Base-by-base conservation (phyloP, 768 basidiomycete species). In the Psilocybe sp. region DNA sequence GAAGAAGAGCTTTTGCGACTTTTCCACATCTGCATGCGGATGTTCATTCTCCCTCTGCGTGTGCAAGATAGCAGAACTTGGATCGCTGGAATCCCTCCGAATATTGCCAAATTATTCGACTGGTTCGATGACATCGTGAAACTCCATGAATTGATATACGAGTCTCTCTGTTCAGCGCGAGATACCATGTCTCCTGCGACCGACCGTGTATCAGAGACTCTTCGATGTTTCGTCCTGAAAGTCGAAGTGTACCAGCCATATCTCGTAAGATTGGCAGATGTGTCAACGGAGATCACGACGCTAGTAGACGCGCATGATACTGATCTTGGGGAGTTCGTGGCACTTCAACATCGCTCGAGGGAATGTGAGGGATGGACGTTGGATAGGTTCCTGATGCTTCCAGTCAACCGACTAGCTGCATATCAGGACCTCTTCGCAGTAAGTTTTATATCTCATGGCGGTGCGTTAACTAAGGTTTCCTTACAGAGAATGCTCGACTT, bases 221-320 rank as follows among this genome's bases (percentile, higher is more conserved):
- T 95, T 23, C 71, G 80, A 5, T 63, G 69, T 1, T 87, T 87
- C 61, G 77, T 93, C 12, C 70, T 79, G 1, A 77, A 74, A 40
- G 68, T 93, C 31, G 89, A 95, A 64, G 79, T 90, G 8, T 91
- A 97, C 57, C 91, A 93, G 64, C 87, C 91, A 15, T 96, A 94
- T 66, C 69, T 96, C 4, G 84, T 89, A 14, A 74, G 81, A 40
- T 75, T 94, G 33, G 84, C 85, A 40, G 74, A 75, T 33, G 80
- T 86, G 0, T 76, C 78, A 1, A 64, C 72, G 13, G 61, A 75
- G 48, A 80, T 89, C 37, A 76, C 79, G 41, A 60, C 66, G 15
- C 67, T 85, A 54, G 65, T 71, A 40, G 62, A 69, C 15, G 78
- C 84, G 51, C 62, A 65, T n/a, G 66, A 69, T 31, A 82, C 73